Evolutionary conservation across 768 basidiomycete species (phyloP).

Genomic region (Mycena vulgaris): DNA sequence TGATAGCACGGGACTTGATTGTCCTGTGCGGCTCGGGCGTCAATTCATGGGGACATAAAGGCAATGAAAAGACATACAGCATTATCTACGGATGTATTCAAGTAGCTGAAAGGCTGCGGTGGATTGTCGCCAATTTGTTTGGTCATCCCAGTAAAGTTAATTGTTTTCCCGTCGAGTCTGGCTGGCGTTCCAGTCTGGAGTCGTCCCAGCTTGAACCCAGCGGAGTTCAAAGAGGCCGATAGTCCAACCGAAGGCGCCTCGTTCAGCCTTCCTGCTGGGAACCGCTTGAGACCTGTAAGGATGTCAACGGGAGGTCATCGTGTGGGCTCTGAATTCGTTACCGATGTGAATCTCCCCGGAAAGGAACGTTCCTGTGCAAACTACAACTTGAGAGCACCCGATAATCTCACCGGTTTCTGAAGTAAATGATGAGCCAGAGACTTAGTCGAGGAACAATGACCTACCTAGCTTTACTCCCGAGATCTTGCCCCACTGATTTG

Average conservation of each 20-base stretch:
- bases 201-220: slow-evolving; percentile 87
- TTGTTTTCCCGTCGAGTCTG: slow-evolving; percentile 77
- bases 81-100: slow-evolving; percentile 79
- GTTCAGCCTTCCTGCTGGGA: slow-evolving; percentile 84
- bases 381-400: slow-evolving; percentile 84
- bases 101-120: slow-evolving; percentile 83
- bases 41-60: slow-evolving; percentile 32
- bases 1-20: slow-evolving; percentile 83
- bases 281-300: slow-evolving; percentile 72
- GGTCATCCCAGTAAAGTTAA: slow-evolving; percentile 75
- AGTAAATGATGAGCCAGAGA: background rate
- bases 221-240: slow-evolving; percentile 79
- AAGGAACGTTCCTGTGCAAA: slow-evolving; percentile 94
- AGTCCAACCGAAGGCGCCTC: slow-evolving; percentile 82
- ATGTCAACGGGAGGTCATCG: background rate
- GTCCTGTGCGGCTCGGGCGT: slow-evolving; percentile 57
- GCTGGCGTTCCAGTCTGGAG: slow-evolving; percentile 93
- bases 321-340: slow-evolving; percentile 41
- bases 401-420: slow-evolving; percentile 84
- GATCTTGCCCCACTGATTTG: slow-evolving; percentile 66
- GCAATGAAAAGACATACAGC: slow-evolving; percentile 59
- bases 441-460: background rate
- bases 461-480: slow-evolving; percentile 80
- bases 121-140: slow-evolving; percentile 76
- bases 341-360: slow-evolving; percentile 95